Evolutionary conservation across 2,329 filamentous ascomycete species (phyloP).

Genomic region (Claviceps quebecensis): DNA sequence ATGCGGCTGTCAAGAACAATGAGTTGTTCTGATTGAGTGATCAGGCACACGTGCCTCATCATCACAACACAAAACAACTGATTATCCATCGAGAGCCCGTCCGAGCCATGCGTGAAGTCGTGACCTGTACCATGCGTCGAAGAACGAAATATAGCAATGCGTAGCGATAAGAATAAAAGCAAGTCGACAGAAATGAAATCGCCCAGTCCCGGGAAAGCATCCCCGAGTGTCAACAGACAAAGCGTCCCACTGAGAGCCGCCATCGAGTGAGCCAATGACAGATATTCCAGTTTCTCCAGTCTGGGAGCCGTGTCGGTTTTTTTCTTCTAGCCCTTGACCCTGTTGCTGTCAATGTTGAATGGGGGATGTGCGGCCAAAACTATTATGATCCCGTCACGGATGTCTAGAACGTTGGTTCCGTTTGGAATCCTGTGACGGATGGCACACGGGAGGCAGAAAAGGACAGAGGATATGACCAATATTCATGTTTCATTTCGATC

Average conservation of each 20-base stretch:
- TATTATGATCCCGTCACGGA: neutral
- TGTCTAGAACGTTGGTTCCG: conserved; percentile 2
- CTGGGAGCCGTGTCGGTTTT: neutral
- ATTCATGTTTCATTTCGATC: conserved; percentile 19
- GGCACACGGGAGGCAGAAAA: conserved; percentile 1
- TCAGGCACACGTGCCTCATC: neutral
- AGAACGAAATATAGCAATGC: conserved; percentile 29
- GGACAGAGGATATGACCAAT: conserved; percentile 2
- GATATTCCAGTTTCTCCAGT: neutral
- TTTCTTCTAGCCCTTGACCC: neutral
- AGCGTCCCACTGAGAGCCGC: neutral
- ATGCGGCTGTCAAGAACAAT: conserved; percentile 10
- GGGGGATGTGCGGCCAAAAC: neutral
- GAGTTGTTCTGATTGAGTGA: conserved; percentile 5
- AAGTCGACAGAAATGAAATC: conserved; percentile 10
- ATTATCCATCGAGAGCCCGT: conserved; percentile 13
- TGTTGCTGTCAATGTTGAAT: neutral
- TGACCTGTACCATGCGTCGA: conserved; percentile 22
- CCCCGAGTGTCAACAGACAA: neutral
- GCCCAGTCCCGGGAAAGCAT: conserved; percentile 5
- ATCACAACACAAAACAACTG: conserved; percentile 6
- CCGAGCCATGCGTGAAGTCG: conserved; percentile 26
- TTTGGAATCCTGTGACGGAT: conserved; percentile 5
- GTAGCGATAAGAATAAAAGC: conserved; percentile 13
- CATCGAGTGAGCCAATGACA: neutral